phyloP scores from a whole-genome alignment of 345 rosid genomes.

The Conringia planisiliqua region DNA sequence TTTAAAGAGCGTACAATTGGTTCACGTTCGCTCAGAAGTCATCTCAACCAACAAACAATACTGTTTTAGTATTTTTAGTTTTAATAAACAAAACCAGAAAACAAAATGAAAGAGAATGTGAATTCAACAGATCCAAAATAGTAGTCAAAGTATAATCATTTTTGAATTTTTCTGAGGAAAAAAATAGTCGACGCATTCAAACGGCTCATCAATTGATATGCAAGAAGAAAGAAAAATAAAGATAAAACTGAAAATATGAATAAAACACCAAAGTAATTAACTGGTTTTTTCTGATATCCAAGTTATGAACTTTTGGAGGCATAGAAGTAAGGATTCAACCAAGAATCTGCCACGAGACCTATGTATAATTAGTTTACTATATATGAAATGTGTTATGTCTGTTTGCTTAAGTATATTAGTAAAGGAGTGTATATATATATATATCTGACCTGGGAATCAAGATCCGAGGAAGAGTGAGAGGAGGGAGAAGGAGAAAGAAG shows the following conservation, averaged over 20 bases:
- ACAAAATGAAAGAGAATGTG: slow-evolving; percentile 2
- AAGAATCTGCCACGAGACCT: background rate
- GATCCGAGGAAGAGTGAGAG: slow-evolving; percentile 65
- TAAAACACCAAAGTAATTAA: background rate
- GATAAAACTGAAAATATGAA: no score
- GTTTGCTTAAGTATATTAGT: background rate
- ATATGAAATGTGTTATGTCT: background rate
- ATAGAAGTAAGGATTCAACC: background rate
- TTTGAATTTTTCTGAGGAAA: background rate
- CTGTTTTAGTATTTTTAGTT: slow-evolving; percentile 5
- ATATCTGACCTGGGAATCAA: slow-evolving; percentile 62
- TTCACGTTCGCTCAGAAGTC: slow-evolving; percentile 22
- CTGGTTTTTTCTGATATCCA: background rate
- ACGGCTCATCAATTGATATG: slow-evolving; percentile 2
- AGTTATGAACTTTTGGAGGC: background rate
- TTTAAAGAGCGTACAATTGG: slow-evolving; percentile 24
- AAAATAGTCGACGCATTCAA: background rate
- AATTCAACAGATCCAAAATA: slow-evolving; percentile 26
- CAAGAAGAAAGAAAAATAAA: background rate
- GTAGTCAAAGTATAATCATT: slow-evolving; percentile 26
- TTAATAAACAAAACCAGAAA: background rate
- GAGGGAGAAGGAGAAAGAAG: slow-evolving; percentile 53
- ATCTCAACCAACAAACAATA: slow-evolving; percentile 27
- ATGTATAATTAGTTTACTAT: background rate
- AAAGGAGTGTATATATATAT: background rate